Base-by-base conservation (phyloP, 2,329 filamentous ascomycete genomes). In the Fusarium sp. region DNA sequence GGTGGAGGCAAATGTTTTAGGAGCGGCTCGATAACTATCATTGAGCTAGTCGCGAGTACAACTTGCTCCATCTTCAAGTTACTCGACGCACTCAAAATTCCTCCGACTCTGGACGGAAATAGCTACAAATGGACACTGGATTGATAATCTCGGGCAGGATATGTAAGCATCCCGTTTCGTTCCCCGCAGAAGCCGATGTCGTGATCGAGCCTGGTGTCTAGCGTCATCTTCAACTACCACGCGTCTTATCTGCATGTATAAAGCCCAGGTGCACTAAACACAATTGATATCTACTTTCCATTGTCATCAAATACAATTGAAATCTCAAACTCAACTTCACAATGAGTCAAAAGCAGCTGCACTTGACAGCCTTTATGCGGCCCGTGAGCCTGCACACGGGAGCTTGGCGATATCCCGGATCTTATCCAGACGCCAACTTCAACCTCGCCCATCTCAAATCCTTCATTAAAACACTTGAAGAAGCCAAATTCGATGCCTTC, bases 301-400 rank as follows among this genome's bases (percentile, higher is more conserved):
- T 34, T 37, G 7, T 20, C 13, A 14, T 35, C 2, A 30, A 18
- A 35, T 14, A 8, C 37, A 41, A n/a, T 20, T 20, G 25, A 3
- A 25, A 14, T 25, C 7, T 23, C n/a, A 23, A 7, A 37, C 14
- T 10, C 23, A 6, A 18, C 13, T 27, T 13, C 23, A 35, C 11
- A 7, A 77, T 77, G 76, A 30, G 74, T 23, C 67, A 74, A 34
- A 84, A 83, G 45, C 76, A 86, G 70, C 80, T 89, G 7, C 88
- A 90, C 71, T 83, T 91, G 5, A 90, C 88, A 3, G 88, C 88
- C 1, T 90, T 90, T 69, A 90, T 91, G 88, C 86, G 88, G 20
- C 88, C 88, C 1, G 87, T 90, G 2, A 87, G 84, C 54, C 80
- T 90, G 11, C 88, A 90, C 71, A 88, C 87, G 3, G 87, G 89